These are phyloP conservation scores for Cutaneotrichosporon cavernicola DNA, from an alignment of 1,284 basidiomycete genomes.

Conservation along the genomic window DNA sequence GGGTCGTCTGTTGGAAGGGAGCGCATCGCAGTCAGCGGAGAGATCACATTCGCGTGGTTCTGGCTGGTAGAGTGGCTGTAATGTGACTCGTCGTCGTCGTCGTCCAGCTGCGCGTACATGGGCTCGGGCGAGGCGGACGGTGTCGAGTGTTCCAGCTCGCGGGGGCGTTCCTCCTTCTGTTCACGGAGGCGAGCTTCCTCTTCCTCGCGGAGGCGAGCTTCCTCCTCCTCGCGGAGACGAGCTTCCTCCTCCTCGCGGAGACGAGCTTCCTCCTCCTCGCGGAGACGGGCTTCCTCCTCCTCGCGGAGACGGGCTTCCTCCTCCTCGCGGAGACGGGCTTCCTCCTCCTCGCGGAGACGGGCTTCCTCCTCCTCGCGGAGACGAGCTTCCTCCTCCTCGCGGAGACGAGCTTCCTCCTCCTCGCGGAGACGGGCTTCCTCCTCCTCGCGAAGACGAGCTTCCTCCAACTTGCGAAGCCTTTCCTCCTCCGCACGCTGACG, in stretches of 20 bases:
- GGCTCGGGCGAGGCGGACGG: background rate
- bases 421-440: constrained; percentile 36
- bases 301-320: constrained; percentile 36
- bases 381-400: constrained; percentile 36
- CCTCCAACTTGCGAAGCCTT: constrained; percentile 33
- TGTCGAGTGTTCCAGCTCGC: constrained; percentile 17
- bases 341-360: constrained; percentile 32
- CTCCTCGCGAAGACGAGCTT: constrained; percentile 32
- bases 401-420: constrained; percentile 34
- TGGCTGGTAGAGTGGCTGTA: constrained; percentile 1
- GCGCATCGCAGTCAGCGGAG: background rate
- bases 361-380: constrained; percentile 41
- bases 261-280: constrained; percentile 36
- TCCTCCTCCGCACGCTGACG: constrained; percentile 38
- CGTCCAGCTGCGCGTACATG: constrained; percentile 5
- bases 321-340: constrained; percentile 32
- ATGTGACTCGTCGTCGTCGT: constrained; percentile 2
- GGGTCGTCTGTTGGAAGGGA: constrained; percentile 1
- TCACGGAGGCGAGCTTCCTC: constrained; percentile 37
- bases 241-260: constrained; percentile 41
- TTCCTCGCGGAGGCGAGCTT: constrained; percentile 34
- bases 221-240: constrained; percentile 32
- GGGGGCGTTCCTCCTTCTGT: constrained; percentile 34
- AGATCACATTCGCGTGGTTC: background rate
- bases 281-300: constrained; percentile 34